Evolutionary conservation across 2,329 filamentous ascomycete genomes (phyloP), one percentile per base, ranked within the genome.

Genomic region (Torrubiellomyces zombiae): DNA sequence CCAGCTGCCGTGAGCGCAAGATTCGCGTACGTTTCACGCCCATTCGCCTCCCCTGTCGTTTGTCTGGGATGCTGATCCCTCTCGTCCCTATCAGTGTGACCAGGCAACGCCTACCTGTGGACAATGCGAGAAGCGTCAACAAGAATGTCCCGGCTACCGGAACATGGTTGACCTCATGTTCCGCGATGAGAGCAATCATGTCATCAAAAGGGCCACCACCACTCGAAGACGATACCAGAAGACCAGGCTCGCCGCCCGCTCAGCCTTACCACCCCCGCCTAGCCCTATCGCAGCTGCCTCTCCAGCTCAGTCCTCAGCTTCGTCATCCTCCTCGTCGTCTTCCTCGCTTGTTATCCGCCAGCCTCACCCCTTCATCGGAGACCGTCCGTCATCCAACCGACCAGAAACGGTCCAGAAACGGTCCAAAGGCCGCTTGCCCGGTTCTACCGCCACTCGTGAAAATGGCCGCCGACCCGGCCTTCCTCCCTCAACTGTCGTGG

Each of bases 151-250:
- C 16, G 64, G 64, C 28, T 69, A 69, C 35, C 50, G 63, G 21
- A 62, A 63, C 32, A 48, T 60, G 24, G 55, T 64, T 20, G 63
- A 68, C 33, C 51, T 68, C 31, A 65, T 68, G 51, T 68, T 69
- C 35, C 56, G 63, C 20, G 60, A 68, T 36, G 60, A 68, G 40
- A 68, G 59, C 33, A 55, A 53, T 16, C 60, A 63, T 38, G 63
- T 68, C 28, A 63, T 62, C 34, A 56, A 58, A 35, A 66, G 63
- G 43, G 59, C 57, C 22, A 54, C 50, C 26, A 52, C 41, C 14
- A 34, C 39, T 12, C 41, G 40, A 26, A 38, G 35, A 17, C 31
- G 32, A 14, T 28, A 27, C 20, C 39, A 36, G 28, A 46, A 45
- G 21, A 30, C 34, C 16, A 29, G 32, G 22, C 19, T 27, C 13